Evolutionary conservation across 2,329 filamentous ascomycete genomes (phyloP).

Genomic region (Keithomyces neogunnii): DNA sequence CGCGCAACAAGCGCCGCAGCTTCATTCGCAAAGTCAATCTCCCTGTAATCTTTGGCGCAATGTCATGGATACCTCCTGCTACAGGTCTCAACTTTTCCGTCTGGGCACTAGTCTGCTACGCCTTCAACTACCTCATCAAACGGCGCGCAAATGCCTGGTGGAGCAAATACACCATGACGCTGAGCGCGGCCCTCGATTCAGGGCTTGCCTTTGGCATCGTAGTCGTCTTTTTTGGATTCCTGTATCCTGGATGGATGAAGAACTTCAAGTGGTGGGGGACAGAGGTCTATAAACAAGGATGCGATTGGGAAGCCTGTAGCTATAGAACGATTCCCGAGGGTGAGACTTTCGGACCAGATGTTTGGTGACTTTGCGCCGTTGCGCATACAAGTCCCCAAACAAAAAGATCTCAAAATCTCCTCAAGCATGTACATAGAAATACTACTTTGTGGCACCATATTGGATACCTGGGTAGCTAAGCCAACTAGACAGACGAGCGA

Average conservation of each 20-base stretch:
- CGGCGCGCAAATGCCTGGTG: conserved; percentile 68
- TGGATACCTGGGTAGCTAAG: too few relatives aligned
- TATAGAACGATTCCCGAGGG: conserved; percentile 57
- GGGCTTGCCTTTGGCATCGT: conserved; percentile 76
- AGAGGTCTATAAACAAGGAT: conserved; percentile 74
- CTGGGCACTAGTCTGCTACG: conserved; percentile 76
- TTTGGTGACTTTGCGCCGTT: conserved; percentile 34
- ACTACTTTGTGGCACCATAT: too few relatives aligned
- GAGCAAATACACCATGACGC: conserved; percentile 86
- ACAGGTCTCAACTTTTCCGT: conserved; percentile 82
- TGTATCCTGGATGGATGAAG: conserved; percentile 70
- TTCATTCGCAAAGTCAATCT: conserved; percentile 71
- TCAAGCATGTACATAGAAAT: too few relatives aligned
- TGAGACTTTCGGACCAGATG: conserved; percentile 56
- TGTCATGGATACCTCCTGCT: conserved; percentile 81
- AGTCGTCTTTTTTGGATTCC: conserved; percentile 75
- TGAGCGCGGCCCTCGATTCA: conserved; percentile 75
- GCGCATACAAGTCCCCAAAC: neutral
- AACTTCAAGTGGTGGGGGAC: conserved; percentile 84
- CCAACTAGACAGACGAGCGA: too few relatives aligned
- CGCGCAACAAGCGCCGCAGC: conserved; percentile 48
- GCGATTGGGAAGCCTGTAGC: conserved; percentile 75
- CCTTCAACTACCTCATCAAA: conserved; percentile 73
- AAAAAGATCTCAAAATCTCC: too few relatives aligned
- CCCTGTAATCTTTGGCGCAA: conserved; percentile 72